Evolutionary conservation across 352 stramenopile species (phyloP).

Genomic region (Plasmopara viticola): DNA sequence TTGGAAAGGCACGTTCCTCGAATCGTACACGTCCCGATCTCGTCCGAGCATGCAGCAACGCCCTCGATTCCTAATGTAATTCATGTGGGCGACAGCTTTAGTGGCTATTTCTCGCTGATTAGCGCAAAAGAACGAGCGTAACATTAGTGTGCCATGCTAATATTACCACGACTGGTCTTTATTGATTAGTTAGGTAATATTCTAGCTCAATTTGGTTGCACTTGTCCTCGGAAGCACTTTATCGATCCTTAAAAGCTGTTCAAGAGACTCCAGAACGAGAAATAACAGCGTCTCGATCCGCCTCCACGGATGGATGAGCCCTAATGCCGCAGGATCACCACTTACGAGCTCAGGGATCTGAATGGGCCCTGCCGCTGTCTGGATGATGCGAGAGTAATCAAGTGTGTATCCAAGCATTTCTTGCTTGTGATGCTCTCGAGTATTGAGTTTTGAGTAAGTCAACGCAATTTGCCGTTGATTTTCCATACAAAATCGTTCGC

Average conservation of each 20-base stretch:
- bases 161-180: constrained; percentile 10
- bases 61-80: constrained; percentile 33
- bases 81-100: constrained; percentile 62
- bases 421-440: background rate
- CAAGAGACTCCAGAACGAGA: constrained; percentile 39
- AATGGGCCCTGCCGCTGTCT: constrained; percentile 29
- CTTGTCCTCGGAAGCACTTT: constrained; percentile 18
- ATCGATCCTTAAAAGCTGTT: constrained; percentile 58
- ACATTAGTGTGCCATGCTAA: constrained; percentile 11
- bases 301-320: constrained; percentile 49
- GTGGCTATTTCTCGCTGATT: constrained; percentile 62
- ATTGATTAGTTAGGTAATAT: background rate
- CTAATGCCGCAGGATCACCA: constrained; percentile 25
- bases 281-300: constrained; percentile 46
- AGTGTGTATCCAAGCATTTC: constrained; percentile 24
- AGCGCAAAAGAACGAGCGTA: constrained; percentile 31
- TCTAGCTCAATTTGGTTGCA: constrained; percentile 7
- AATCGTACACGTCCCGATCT: constrained; percentile 51
- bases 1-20: constrained; percentile 74
- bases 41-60: constrained; percentile 17
- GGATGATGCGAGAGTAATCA: constrained; percentile 22
- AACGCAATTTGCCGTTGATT: constrained; percentile 14
- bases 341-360: constrained; percentile 30
- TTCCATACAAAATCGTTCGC: constrained; percentile 1
- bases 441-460: background rate